Percentiles rank a stretch among this genome's conserved stretches.
phyloP scores from a whole-genome alignment of 306 rosid genomes.

The Cercis canadensis region DNA sequence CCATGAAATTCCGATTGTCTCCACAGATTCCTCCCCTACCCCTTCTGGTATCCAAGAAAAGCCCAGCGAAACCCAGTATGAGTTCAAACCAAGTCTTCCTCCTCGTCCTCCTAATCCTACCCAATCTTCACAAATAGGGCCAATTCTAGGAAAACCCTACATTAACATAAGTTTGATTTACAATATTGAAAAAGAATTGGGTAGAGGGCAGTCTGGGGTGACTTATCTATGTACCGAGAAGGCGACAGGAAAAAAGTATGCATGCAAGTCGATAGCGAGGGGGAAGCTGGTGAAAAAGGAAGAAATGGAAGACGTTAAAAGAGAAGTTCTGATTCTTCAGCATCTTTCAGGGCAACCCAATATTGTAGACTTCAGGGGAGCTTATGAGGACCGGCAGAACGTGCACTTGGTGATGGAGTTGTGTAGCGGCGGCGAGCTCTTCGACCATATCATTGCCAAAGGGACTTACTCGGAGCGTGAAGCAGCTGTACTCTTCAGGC shows the following conservation, averaged over 20 bases:
- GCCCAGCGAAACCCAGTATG: conserved; percentile 4
- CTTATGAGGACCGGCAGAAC: conserved; percentile 68
- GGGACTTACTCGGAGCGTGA: conserved; percentile 72
- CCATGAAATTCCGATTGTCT: conserved; percentile 49
- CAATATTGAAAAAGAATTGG: conserved; percentile 67
- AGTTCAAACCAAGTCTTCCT: not conserved
- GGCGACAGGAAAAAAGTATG: conserved; percentile 59
- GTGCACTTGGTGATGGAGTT: conserved; percentile 81
- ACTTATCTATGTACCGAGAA: conserved; percentile 76
- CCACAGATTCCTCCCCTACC: conserved; percentile 51
- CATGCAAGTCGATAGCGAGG: conserved; percentile 73
- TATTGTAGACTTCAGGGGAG: conserved; percentile 81
- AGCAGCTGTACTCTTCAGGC: conserved; percentile 61
- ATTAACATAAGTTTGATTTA: conserved; percentile 50
- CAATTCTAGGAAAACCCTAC: conserved; percentile 61
- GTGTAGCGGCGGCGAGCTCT: conserved; percentile 85
- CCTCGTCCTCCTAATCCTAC: not conserved
- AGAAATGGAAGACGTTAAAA: conserved; percentile 62
- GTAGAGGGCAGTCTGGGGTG: conserved; percentile 56
- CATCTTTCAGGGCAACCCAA: conserved; percentile 91
- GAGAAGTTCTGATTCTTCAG: conserved; percentile 74
- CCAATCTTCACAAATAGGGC: conserved; percentile 45
- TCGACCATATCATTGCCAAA: conserved; percentile 73
- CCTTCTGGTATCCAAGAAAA: not conserved
- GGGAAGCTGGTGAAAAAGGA: conserved; percentile 41